These are phyloP conservation scores for Daldinia concentrica DNA, from an alignment of 495 filamentous ascomycete species.

Conservation along the genomic window DNA sequence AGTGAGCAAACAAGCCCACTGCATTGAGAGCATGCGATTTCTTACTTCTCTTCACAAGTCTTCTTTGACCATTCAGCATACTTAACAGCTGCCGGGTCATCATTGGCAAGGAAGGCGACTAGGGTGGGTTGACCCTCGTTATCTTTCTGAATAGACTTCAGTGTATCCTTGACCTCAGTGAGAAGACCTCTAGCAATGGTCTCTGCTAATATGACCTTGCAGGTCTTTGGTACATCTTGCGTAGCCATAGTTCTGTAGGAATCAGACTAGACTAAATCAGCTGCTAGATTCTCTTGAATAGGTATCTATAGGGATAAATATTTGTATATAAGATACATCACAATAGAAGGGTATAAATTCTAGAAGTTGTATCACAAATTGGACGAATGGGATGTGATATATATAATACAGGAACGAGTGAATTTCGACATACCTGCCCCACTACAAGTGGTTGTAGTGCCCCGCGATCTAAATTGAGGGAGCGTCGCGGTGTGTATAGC, in stretches of 20 bases:
- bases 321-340: constrained; percentile 2
- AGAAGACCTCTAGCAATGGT: constrained; percentile 83
- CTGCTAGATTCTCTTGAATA: not conserved
- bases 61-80: constrained; percentile 98
- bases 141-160: constrained; percentile 68
- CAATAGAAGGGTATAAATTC: not conserved
- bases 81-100: constrained; percentile 87
- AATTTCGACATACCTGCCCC: constrained; percentile 41
- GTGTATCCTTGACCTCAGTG: constrained; percentile 74
- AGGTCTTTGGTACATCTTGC: constrained; percentile 66
- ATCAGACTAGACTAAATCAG: constrained; percentile 18
- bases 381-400: not conserved
- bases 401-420: constrained; percentile 17
- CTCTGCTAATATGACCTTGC: constrained; percentile 90
- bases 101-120: constrained; percentile 90
- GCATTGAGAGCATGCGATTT: constrained; percentile 38
- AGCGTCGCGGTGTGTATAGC: not conserved
- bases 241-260: constrained; percentile 49
- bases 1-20: constrained; percentile 9
- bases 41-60: constrained; percentile 93
- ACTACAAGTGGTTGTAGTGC: constrained; percentile 9
- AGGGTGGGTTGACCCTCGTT: constrained; percentile 70
- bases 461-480: constrained; percentile 33
- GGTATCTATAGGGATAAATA: not conserved
- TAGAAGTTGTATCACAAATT: not conserved